Conservation (phyloP, 108 stramenopile genomes). For the Parietichytrium sp. region DNA sequence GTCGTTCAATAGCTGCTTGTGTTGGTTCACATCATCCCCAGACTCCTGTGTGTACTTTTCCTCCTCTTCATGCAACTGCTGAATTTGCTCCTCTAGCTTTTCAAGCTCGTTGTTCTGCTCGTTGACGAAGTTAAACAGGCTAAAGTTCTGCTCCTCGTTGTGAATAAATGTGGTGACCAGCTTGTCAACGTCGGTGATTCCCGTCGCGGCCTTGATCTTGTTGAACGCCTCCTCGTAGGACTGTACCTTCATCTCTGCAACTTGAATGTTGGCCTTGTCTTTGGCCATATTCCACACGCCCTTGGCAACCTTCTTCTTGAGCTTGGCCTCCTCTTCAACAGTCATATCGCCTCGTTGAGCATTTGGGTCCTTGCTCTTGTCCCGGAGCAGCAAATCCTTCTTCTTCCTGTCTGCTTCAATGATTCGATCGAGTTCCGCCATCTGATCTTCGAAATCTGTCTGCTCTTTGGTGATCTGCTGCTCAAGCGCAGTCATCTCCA, state of each 20-base stretch:
- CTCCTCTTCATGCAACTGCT: conserved; percentile 62
- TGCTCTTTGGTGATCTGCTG: conserved; percentile 74
- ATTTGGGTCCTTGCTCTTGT: background rate
- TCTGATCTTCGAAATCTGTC: conserved; percentile 71
- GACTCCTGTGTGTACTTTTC: conserved; percentile 54
- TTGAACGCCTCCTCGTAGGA: conserved; percentile 79
- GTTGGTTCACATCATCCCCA: conserved; percentile 60
- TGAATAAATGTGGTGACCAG: conserved; percentile 67
- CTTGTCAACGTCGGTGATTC: conserved; percentile 65
- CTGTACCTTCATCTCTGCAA: conserved; percentile 61
- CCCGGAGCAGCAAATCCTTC: conserved; percentile 4
- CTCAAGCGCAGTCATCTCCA: conserved; percentile 79
- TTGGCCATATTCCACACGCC: conserved; percentile 39
- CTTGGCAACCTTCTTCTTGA: conserved; percentile 46
- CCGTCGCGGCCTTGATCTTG: conserved; percentile 70
- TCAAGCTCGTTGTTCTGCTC: conserved; percentile 74
- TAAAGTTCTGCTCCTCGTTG: conserved; percentile 76
- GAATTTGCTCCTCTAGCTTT: conserved; percentile 64
- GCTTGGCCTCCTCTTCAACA: conserved; percentile 38
- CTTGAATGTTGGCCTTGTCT: conserved; percentile 54
- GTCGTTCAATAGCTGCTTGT: conserved; percentile 66
- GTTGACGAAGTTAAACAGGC: conserved; percentile 68
- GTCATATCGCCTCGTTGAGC: conserved; percentile 29
- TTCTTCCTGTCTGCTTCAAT: conserved; percentile 40
- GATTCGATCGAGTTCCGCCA: conserved; percentile 59